Percentiles rank a stretch among this genome's conserved stretches.
These are phyloP conservation scores for Fraxinus xanthoxyloides DNA, from an alignment of 305 asterid genomes.

Conservation along the genomic window DNA sequence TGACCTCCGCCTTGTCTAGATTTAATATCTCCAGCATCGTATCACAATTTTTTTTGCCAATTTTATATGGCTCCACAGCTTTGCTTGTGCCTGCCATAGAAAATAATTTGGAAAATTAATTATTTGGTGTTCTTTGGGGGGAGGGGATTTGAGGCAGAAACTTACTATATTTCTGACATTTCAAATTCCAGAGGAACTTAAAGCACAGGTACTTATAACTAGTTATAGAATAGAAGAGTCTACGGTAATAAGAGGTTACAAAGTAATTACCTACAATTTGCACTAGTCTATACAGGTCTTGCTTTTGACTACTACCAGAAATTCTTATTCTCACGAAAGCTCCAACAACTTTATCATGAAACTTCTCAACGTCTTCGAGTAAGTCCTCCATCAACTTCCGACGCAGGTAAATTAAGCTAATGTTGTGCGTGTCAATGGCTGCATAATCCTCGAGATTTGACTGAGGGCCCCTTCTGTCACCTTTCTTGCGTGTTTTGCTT, in stretches of 20 bases:
- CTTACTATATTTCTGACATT: neutral
- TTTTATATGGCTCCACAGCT: constrained; percentile 79
- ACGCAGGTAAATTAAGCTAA: constrained; percentile 76
- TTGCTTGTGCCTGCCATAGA: constrained; percentile 76
- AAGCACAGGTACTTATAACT: neutral
- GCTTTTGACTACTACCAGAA: constrained; percentile 85
- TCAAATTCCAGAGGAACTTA: neutral
- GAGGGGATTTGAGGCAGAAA: neutral
- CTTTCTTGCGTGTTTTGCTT: constrained; percentile 74
- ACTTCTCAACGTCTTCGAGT: constrained; percentile 77
- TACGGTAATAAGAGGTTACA: constrained; percentile 10
- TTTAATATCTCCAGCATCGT: constrained; percentile 82
- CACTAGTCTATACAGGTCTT: constrained; percentile 93
- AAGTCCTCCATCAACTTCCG: constrained; percentile 97
- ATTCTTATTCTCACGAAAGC: constrained; percentile 95
- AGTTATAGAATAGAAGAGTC: neutral
- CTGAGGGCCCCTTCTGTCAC: constrained; percentile 59
- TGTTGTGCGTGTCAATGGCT: constrained; percentile 90
- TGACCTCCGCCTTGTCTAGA: constrained; percentile 85
- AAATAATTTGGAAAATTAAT: constrained; percentile 9
- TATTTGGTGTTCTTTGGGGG: neutral
- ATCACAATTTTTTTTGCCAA: constrained; percentile 82
- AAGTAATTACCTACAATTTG: constrained; percentile 76
- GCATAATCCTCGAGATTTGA: constrained; percentile 97
- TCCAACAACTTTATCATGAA: constrained; percentile 72